Evolutionary conservation across 2,329 filamentous ascomycete species (phyloP).

Genomic region (Fusarium napiforme): DNA sequence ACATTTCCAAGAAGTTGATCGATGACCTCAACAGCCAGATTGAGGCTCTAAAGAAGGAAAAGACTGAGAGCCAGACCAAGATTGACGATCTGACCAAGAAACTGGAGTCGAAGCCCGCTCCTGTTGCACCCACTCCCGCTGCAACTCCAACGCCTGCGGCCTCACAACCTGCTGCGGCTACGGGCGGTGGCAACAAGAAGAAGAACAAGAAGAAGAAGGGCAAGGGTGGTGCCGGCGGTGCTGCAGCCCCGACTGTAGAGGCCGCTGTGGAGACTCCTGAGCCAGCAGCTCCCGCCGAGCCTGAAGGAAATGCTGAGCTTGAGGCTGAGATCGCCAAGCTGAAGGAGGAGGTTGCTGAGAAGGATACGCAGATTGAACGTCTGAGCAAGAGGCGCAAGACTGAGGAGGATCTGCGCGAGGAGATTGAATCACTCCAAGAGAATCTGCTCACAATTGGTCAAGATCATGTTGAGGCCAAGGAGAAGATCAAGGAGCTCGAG

Average conservation of each 20-base stretch:
- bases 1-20: slow-evolving; percentile 55
- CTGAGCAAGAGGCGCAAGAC: slow-evolving; percentile 77
- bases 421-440: slow-evolving; percentile 85
- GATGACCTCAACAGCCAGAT: slow-evolving; percentile 54
- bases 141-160: slow-evolving; percentile 40
- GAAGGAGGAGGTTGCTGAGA: slow-evolving; percentile 67
- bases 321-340: slow-evolving; percentile 62
- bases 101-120: slow-evolving; percentile 48
- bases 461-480: slow-evolving; percentile 85
- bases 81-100: slow-evolving; percentile 57
- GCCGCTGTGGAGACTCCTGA: slow-evolving; percentile 53
- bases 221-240: slow-evolving; percentile 69
- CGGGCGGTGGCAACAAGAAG: slow-evolving; percentile 63
- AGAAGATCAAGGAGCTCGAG: slow-evolving; percentile 77
- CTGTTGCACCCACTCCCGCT: slow-evolving; percentile 26
- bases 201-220: slow-evolving; percentile 89
- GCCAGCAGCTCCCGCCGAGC: slow-evolving; percentile 45
- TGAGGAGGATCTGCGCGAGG: slow-evolving; percentile 83
- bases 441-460: slow-evolving; percentile 82
- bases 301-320: slow-evolving; percentile 51
- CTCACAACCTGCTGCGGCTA: slow-evolving; percentile 41
- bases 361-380: slow-evolving; percentile 77
- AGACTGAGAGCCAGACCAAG: slow-evolving; percentile 46
- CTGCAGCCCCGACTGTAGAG: slow-evolving; percentile 49
- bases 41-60: slow-evolving; percentile 49